These are phyloP conservation scores for Talaromyces marneffei DNA, from an alignment of 2,329 filamentous ascomycete species.

Conservation along the genomic window DNA sequence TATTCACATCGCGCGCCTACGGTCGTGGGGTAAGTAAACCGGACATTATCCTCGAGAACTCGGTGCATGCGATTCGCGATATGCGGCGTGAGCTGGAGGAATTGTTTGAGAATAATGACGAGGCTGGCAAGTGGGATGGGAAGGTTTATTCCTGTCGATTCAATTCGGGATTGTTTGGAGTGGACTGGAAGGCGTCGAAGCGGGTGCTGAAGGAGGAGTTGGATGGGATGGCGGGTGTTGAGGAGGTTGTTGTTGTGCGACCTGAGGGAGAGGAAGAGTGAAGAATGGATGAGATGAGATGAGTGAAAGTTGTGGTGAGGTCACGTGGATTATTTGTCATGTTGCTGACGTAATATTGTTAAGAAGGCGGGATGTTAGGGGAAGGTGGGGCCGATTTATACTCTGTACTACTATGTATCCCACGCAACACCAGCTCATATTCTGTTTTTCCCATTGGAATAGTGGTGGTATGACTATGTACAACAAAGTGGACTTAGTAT, in stretches of 20 bases:
- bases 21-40: conserved; percentile 39
- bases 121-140: conserved; percentile 18
- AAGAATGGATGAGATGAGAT: too few relatives aligned
- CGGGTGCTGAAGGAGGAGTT: conserved; percentile 37
- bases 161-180: conserved; percentile 53
- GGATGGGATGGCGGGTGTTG: conserved; percentile 28
- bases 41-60: conserved; percentile 45
- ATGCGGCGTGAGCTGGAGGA: conserved; percentile 41
- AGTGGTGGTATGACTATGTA: not conserved
- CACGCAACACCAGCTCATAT: not conserved
- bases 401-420: too few relatives aligned
- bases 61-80: conserved; percentile 44
- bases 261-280: conserved; percentile 19
- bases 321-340: not conserved
- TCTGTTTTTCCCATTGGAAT: not conserved
- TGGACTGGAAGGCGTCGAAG: conserved; percentile 49
- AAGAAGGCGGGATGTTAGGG: not conserved
- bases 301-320: not conserved
- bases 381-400: not conserved
- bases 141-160: conserved; percentile 49
- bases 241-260: conserved; percentile 32
- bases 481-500: too few relatives aligned
- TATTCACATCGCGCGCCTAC: conserved; percentile 51
- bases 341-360: not conserved
- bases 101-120: conserved; percentile 19